Base-by-base conservation (phyloP, 2,329 filamentous ascomycete genomes). In the Arthrobotrys pseudoclavata region DNA sequence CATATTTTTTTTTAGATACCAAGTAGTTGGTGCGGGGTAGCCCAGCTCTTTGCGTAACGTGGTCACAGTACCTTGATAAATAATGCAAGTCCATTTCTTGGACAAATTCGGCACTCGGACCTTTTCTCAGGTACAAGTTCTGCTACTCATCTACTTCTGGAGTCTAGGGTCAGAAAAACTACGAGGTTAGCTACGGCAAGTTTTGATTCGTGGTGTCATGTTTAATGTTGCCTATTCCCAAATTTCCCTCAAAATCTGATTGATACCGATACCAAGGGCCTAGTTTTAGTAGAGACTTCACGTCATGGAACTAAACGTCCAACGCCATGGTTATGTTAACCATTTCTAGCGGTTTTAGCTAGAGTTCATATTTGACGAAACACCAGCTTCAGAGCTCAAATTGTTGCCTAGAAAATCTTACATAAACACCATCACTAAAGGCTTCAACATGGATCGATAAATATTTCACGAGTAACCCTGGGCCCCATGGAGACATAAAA, bases 11-110 rank as follows among this genome's bases (percentile, higher is more conserved):
- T 13, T 50, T 3, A 45, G 31, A 66, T 62, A 60, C 72, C 72
- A 50, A 62, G 45, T 37, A 45, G 64, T 67, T 67, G 72, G 72
- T 76, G 64, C 48, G 26, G 72, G 45, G 20, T 29, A 55, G 18
- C 45, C 66, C 50, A 26, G 50, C 20, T 20, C 20, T 61, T 60
- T 76, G 72, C 57, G 72, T 69, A 76, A 76, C 72, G 55, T 61
- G 66, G 66, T 67, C 31, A 53, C 66, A 37, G 24, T 57, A 29
- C 45, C 24, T 62, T 76, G 60, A 67, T 66, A 70, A 70, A 70
- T 70, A 64, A 37, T 42, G 9, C 45, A 10, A 40, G 26, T 61
- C 66, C 24, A 29, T 55, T 40, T 37, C 31, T 40, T 42, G 22
- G 26, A 34, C 15, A 50, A 67, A 26, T 31, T 55, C 22, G 48